Conservation (phyloP, 768 basidiomycete species). For the Sistotremastrum suecicum region DNA sequence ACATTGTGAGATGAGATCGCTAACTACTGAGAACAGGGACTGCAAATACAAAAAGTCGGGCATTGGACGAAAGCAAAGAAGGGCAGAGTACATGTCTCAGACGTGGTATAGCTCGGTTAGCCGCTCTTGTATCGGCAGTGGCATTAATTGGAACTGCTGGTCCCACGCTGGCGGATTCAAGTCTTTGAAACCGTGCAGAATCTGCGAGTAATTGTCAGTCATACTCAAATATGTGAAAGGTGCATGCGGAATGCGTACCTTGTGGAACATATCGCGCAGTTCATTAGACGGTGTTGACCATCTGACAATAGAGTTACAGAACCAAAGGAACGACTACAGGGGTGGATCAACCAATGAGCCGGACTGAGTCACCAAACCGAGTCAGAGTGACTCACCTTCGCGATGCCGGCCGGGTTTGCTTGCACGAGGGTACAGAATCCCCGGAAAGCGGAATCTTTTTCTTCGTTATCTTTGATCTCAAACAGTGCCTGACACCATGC, state of each 20-base stretch:
- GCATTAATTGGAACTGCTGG: conserved; percentile 69
- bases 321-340: conserved; percentile 79
- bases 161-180: conserved; percentile 81
- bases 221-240: background rate
- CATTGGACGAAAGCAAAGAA: conserved; percentile 10
- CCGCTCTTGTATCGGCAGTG: conserved; percentile 78
- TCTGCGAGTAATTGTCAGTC: conserved; percentile 16
- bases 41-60: conserved; percentile 18
- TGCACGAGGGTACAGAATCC: conserved; percentile 94
- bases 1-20: conserved; percentile 11
- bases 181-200: conserved; percentile 81
- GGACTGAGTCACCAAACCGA: conserved; percentile 5
- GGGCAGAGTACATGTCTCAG: conserved; percentile 19
- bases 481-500: conserved; percentile 96
- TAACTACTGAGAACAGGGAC: conserved; percentile 10
- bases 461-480: conserved; percentile 98
- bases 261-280: conserved; percentile 88
- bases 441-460: conserved; percentile 98
- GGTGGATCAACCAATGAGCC: conserved; percentile 17
- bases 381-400: conserved; percentile 48
- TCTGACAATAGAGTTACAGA: conserved; percentile 94
- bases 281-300: conserved; percentile 90
- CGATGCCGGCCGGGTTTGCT: conserved; percentile 84
- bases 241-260: conserved; percentile 14
- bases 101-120: conserved; percentile 81